Evolutionary conservation across 2,329 filamentous ascomycete genomes (phyloP), one percentile per base, ranked within the genome.

Genomic region (Colletotrichum sublineola): DNA sequence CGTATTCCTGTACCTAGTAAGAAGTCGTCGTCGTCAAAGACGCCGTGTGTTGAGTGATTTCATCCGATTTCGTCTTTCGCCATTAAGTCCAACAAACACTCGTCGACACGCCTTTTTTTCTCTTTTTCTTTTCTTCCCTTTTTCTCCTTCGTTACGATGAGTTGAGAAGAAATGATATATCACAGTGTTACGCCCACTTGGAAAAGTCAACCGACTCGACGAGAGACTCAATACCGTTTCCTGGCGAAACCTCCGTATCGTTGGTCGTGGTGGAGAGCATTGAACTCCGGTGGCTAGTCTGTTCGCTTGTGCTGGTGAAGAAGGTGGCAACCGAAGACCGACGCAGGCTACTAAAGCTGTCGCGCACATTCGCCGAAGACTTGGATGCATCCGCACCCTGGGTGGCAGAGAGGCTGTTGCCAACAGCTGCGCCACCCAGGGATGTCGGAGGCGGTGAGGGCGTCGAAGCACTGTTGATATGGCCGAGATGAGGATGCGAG

Each of bases 261-360:
- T 87, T 87, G 7, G 87, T 87, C 14, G 86, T 86, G 1, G 85
- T 84, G 7, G 82, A 84, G 6, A 90, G 79, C 74, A 87, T 84
- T n/a, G 87, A 90, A 7, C 88, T 89, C 53, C 89, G 84, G 70
- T 91, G 89, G 64, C 88, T 90, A 12, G 80, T 83, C 75, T 86
- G 84, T 74, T 91, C 89, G 77, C 85, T 89, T 6, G 86, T 85
- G 71, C 82, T 87, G 2, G 88, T 88, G 75, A 91, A 88, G 77
- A 92, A 92, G 2, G 90, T 92, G 6, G 89, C 90, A 2, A 92
- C 89, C 44, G 89, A 91, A n/a, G 89, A 87, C 71, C 90, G 84
- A 63, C 90, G 85, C 50, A 92, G 82, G 75, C 87, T 90, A 76
- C 82, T 89, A 69, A 91, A 85, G 76, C 89, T 91, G 75, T 92